Conservation (phyloP, 192 early-diverging fungal genomes). For the Podila horticola region DNA sequence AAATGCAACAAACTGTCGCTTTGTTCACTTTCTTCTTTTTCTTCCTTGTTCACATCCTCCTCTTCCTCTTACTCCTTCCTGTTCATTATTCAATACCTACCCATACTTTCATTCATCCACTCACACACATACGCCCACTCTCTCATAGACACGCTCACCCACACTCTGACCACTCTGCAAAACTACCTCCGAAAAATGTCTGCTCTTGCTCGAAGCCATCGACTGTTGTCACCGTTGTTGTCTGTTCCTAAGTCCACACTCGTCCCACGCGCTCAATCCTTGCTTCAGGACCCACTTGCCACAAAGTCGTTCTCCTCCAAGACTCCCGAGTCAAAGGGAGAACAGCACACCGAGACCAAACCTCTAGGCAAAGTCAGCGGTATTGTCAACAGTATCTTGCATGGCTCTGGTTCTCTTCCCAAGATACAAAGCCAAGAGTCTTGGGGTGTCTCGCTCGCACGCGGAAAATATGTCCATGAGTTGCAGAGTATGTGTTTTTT, state of each 20-base stretch:
- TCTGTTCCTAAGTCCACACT: neutral
- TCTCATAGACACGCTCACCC: too few relatives aligned
- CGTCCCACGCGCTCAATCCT: neutral
- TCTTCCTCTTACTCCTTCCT: neutral
- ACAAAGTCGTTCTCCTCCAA: neutral
- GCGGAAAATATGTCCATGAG: constrained; percentile 89
- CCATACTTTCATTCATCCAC: neutral
- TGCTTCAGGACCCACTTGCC: neutral
- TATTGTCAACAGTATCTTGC: constrained; percentile 50
- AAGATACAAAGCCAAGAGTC: constrained; percentile 49
- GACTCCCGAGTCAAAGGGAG: neutral
- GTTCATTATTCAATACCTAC: neutral
- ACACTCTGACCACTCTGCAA: too few relatives aligned
- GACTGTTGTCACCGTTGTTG: neutral
- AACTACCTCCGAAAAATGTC: neutral
- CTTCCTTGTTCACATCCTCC: neutral
- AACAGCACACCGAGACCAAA: constrained; percentile 4
- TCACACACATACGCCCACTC: neutral
- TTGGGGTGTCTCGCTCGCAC: constrained; percentile 41
- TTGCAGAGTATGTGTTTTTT: constrained; percentile 68
- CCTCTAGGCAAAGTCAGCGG: constrained; percentile 50
- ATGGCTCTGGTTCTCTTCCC: constrained; percentile 38
- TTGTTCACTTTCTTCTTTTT: neutral
- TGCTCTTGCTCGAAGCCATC: neutral
- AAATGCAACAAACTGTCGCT: neutral